phyloP scores from a whole-genome alignment of 495 filamentous ascomycete genomes.

The Astrocystis sublimbata region DNA sequence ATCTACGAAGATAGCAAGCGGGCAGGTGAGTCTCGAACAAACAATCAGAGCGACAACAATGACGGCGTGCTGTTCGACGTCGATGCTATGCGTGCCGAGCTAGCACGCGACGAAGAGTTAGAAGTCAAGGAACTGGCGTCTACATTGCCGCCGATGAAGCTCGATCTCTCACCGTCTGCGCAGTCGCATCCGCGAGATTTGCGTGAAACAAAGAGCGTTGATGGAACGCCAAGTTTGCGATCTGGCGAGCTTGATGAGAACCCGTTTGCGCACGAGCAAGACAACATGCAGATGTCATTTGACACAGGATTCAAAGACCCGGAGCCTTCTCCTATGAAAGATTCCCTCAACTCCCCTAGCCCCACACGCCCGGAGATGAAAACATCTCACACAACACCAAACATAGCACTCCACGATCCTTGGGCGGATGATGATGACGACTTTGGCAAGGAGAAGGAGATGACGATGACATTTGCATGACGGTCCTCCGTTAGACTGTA shows the following conservation, averaged over 20 bases:
- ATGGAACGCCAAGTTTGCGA: slow-evolving; percentile 30
- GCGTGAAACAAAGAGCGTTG: slow-evolving; percentile 54
- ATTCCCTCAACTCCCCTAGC: slow-evolving; percentile 29
- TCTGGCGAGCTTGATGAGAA: neutral
- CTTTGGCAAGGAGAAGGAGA: slow-evolving; percentile 69
- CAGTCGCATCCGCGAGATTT: slow-evolving; percentile 40
- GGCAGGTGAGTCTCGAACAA: slow-evolving; percentile 32
- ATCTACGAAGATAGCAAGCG: slow-evolving; percentile 70
- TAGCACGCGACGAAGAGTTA: slow-evolving; percentile 69
- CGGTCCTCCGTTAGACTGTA: neutral
- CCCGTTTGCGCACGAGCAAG: slow-evolving; percentile 35
- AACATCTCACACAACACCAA: slow-evolving; percentile 43
- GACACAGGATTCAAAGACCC: slow-evolving; percentile 59
- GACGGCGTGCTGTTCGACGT: slow-evolving; percentile 85
- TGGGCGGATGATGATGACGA: slow-evolving; percentile 84
- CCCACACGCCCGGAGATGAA: slow-evolving; percentile 42
- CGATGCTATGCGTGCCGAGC: slow-evolving; percentile 85
- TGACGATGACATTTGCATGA: slow-evolving; percentile 74
- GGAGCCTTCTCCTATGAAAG: slow-evolving; percentile 32
- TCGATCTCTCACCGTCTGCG: slow-evolving; percentile 56
- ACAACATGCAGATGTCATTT: slow-evolving; percentile 71
- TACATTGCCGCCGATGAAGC: slow-evolving; percentile 85
- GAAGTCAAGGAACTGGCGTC: slow-evolving; percentile 81
- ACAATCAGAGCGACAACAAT: slow-evolving; percentile 49
- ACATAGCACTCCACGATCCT: slow-evolving; percentile 64